Conservation (phyloP, 331 rosid genomes). For the Quercus lobata region DNA sequence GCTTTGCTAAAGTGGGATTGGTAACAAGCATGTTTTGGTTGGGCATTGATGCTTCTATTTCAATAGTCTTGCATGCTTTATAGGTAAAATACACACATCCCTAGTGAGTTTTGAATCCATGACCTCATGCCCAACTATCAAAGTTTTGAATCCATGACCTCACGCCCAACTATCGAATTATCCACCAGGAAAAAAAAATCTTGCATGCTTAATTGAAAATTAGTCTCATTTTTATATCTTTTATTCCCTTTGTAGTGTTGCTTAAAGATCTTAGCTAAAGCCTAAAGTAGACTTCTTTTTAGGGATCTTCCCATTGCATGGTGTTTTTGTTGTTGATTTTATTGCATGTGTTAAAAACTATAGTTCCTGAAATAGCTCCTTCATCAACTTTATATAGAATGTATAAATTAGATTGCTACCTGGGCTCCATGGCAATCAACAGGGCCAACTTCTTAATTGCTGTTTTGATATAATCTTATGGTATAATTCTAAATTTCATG, state of each 20-base stretch:
- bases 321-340: neutral
- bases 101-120: no score
- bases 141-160: no score
- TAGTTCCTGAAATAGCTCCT: neutral
- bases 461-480: conserved; percentile 4
- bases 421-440: neutral
- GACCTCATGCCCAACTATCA: no score
- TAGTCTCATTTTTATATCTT: neutral
- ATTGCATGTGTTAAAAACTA: neutral
- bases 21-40: neutral
- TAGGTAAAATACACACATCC: no score
- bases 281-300: neutral
- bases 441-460: neutral
- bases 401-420: neutral
- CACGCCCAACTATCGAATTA: no score
- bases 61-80: neutral
- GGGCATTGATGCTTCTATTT: neutral
- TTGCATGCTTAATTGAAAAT: neutral
- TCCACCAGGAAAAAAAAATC: no score
- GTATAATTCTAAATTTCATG: conserved; percentile 13
- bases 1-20: neutral
- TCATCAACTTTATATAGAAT: neutral
- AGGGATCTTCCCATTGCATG: neutral
- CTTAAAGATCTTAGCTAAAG: neutral
- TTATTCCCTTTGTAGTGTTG: neutral